Conservation (phyloP, 2,329 filamentous ascomycete species). For the Trichoderma semiorbis region DNA sequence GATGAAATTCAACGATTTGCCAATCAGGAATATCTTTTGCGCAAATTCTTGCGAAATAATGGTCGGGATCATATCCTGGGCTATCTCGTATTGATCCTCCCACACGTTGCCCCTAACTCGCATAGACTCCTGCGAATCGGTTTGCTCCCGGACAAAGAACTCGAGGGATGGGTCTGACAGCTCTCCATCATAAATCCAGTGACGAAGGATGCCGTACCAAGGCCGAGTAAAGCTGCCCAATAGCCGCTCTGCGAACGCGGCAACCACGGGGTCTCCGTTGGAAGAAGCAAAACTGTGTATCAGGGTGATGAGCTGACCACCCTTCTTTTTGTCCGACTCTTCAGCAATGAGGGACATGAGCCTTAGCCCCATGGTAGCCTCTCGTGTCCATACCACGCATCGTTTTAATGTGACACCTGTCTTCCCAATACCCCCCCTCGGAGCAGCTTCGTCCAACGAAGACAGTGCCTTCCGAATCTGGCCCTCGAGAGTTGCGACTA, state of each 20-base stretch:
- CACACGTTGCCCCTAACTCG: constrained; percentile 75
- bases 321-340: constrained; percentile 76
- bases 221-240: constrained; percentile 83
- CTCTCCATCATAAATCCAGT: constrained; percentile 98
- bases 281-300: constrained; percentile 92
- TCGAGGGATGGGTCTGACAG: constrained; percentile 93
- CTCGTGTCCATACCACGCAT: constrained; percentile 95
- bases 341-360: constrained; percentile 94
- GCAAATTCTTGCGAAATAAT: constrained; percentile 94
- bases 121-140: constrained; percentile 45
- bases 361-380: constrained; percentile 91
- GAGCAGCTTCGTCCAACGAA: constrained; percentile 64
- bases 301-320: constrained; percentile 87
- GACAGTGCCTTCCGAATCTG: constrained; percentile 83
- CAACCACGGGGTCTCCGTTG: constrained; percentile 92
- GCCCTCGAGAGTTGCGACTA: constrained; percentile 88
- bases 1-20: constrained; percentile 97
- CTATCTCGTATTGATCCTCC: constrained; percentile 94
- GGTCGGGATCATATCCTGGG: constrained; percentile 80
- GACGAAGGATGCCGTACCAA: constrained; percentile 92
- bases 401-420: constrained; percentile 90
- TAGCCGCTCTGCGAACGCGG: constrained; percentile 85
- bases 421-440: constrained; percentile 71
- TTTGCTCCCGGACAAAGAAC: constrained; percentile 90
- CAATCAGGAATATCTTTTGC: constrained; percentile 94